Base-by-base conservation (phyloP, 805 yeast species). In the Pichia ethanolica region DNA sequence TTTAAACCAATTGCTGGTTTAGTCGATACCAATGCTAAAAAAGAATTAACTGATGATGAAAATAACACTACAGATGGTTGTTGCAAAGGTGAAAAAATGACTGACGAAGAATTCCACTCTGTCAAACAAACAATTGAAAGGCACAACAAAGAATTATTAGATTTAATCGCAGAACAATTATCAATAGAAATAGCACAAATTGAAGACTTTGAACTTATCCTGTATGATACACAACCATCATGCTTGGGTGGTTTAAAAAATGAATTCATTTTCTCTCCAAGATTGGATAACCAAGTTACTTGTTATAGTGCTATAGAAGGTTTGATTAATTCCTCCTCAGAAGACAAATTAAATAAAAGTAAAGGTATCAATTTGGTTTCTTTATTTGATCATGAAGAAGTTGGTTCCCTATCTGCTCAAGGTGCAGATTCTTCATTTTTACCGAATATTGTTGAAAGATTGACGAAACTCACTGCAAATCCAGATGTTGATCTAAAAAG, bases 341-440 rank as follows among this genome's bases (percentile, higher is more conserved):
- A 45, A 11, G 46, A 41, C 1, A 30, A 35, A 13, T 64, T 84
- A 39, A 67, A 63, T 1, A 57, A 67, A 0, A 83, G 80, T 49
- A 54, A 69, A 2, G 84, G 87, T 41, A 81, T 89, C 39, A 82
- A 85, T 61, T 65, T 90, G 62, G 74, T 89, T 48, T 82, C 96
- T 0, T 72, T 90, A 52, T 91, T 93, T 65, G 99, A 91, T 65
- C 98, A 93, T 66, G 99, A 91, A 68, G 99, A 91, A 66, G 77
- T 91, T 56, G 99, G 99, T 0, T 89, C 97, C 1, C 74, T 81
- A 8, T 85, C 96, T 14, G 96, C 96, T 12, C 97, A 91, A 67
- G 99, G 99, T 55, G 99, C 99, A 1, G 90, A 88, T 61, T 89
- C 97, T 1, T 86, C 90, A 52, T 88, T 93, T 63, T 71, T 91